Base-by-base conservation (phyloP, 208 protist species). In the Leishmania amazonensis region DNA sequence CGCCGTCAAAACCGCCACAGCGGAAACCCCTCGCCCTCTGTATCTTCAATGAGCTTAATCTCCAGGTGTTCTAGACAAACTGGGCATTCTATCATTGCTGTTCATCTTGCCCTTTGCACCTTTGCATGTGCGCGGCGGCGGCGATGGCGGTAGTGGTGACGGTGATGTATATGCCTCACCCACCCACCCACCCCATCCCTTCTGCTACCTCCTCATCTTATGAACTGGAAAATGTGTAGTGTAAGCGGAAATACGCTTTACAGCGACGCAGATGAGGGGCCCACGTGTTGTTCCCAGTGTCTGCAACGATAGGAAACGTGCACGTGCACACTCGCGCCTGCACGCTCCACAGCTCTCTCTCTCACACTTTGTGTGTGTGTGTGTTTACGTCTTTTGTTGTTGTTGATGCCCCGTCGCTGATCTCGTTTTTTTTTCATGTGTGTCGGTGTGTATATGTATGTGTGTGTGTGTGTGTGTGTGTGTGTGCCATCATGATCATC, bases 351-450 rank as follows among this genome's bases (percentile, higher is more conserved):
- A 54, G 9, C 4, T 21, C 2, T 6, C 17, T 54, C 19, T 13
- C 8, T 49, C 8, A 49, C 17, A 31, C 17, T 64, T 0, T 68
- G n/a, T 68, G n/a, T 40, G n/a, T 68, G n/a, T 70, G 31, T 67
- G 11, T 70, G 13, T 2, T 17, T 40, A 42, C 28, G 11, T 2
- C 17, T 38, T 40, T 64, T 28, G 54, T 77, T 70, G 47, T 76
- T 68, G 47, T 76, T 31, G 1, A 11, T 15, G 24, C 47, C 47
- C 40, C 70, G 71, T 54, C 35, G 70, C 15, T 53, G n/a, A 11
- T 76, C 64, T 40, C 28, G 8, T 76, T 65, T 76, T 28, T 21
- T 76, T 64, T 81, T 76, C 45, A 13, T 45, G 13, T 15, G 47
- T 72, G n/a, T 40, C 11, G 1, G 38, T 47, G 35, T 72, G n/a